Base-by-base conservation (phyloP, 2,329 filamentous ascomycete species). In the Coniochaeta sp. region DNA sequence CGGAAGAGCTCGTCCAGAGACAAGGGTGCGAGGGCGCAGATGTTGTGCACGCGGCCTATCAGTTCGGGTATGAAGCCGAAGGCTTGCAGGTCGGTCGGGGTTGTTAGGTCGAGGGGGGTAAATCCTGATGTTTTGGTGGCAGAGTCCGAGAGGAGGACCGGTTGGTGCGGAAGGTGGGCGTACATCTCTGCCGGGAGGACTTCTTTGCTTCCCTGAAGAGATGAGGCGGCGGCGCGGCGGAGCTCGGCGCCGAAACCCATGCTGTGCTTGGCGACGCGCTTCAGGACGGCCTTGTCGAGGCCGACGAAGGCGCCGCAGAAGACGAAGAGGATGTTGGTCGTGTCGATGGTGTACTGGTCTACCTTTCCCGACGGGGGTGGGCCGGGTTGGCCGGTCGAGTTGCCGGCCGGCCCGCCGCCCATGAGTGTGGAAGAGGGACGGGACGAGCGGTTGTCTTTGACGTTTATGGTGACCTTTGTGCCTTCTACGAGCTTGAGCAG, bases 241-340 rank as follows among this genome's bases (percentile, higher is more conserved):
- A 98, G 84, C 24, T 89, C 87, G 4, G 93, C 92, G 6, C 93
- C 93, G 68, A 99, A 99, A 0, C 95, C 95, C 66, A 99, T 93
- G 3, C 90, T 89, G 0, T 84, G 83, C 69, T 89, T 91, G 14
- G 91, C 89, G 52, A 98, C 88, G n/a, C 95, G 87, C 61, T 92
- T 89, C 62, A 96, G 80, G 57, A 99, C 85, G 36, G 89, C 83
- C 71, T 96, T 96, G 69, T 97, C 91, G 1, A 98, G 80, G 1
- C 93, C 93, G 38, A 96, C 90, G 71, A 99, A 99, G 19, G 95
- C 95, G 19, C 95, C 95, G 14, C 93, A 96, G 72, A 95, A 96
- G 47, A 99, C 92, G 75, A 99, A 99, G 31, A 99, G 83, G 62
- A 99, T 98, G 67, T 98, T 97, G 65, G 92, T 93, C 0, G 95